Evolutionary conservation across 345 rosid genomes (phyloP).

Genomic region (Balakata baccata): DNA sequence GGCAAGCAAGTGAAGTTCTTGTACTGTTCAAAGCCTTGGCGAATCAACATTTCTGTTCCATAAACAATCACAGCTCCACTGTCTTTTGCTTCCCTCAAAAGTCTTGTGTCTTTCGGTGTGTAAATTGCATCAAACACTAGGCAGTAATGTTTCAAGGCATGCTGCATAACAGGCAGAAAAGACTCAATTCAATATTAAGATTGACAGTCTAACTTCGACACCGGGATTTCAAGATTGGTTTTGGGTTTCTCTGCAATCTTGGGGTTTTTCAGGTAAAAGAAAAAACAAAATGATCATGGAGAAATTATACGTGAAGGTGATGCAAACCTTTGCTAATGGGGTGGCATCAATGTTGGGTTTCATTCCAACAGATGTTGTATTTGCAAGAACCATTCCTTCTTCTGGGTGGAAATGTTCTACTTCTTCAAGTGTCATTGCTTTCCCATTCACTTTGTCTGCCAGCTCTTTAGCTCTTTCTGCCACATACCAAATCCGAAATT

Average conservation of each 20-base stretch:
- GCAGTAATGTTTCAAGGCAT: conserved; percentile 46
- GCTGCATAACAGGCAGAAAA: conserved; percentile 23
- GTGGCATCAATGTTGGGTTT: conserved; percentile 46
- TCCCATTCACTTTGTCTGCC: conserved; percentile 48
- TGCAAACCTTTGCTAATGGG: conserved; percentile 47
- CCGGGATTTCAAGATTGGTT: no score
- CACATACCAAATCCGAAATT: background rate
- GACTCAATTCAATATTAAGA: no score
- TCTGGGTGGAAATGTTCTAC: conserved; percentile 54
- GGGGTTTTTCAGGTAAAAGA: no score
- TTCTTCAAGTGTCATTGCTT: conserved; percentile 45
- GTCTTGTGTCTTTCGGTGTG: conserved; percentile 56
- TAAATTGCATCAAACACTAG: conserved; percentile 58
- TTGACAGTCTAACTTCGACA: no score
- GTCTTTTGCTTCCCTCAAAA: conserved; percentile 50
- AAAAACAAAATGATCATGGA: no score
- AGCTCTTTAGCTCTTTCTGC: conserved; percentile 49
- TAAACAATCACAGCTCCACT: conserved; percentile 45
- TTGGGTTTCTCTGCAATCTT: no score
- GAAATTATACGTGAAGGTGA: no score
- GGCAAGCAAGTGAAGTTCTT: conserved; percentile 54
- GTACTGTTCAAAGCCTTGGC: conserved; percentile 52
- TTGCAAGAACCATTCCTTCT: conserved; percentile 60
- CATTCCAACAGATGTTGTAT: conserved; percentile 60
- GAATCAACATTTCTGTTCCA: conserved; percentile 55